These are phyloP conservation scores for Aspergillus nomiae DNA, from an alignment of 2,329 filamentous ascomycete species.

Conservation along the genomic window DNA sequence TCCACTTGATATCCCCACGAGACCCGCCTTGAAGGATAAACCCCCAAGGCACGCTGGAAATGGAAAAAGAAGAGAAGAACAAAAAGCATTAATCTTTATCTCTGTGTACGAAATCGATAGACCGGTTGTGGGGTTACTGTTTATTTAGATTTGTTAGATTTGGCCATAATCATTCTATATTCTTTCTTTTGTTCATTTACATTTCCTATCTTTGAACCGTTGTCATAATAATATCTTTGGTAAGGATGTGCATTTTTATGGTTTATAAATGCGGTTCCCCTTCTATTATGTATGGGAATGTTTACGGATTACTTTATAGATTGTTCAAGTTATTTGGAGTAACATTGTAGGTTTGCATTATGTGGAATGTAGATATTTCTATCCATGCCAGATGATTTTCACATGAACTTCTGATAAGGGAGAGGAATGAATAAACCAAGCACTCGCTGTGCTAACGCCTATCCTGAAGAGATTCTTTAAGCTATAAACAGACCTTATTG, in stretches of 20 bases:
- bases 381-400: background rate
- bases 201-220: background rate
- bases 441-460: constrained; percentile 12
- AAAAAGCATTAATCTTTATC: constrained; percentile 1
- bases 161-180: constrained; percentile 13
- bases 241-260: background rate
- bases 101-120: constrained; percentile 32
- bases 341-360: background rate
- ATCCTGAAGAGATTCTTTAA: constrained; percentile 8
- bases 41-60: background rate
- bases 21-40: background rate
- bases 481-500: constrained; percentile 6
- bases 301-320: background rate
- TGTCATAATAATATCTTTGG: background rate
- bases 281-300: background rate
- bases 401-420: background rate
- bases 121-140: constrained; percentile 22
- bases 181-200: constrained; percentile 8
- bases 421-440: background rate
- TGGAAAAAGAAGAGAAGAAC: background rate
- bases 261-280: background rate
- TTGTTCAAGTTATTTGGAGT: background rate
- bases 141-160: constrained; percentile 20
- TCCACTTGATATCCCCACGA: background rate
- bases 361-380: background rate